Base-by-base conservation (phyloP, 768 basidiomycete species). In the Tephrocybe rancida region DNA sequence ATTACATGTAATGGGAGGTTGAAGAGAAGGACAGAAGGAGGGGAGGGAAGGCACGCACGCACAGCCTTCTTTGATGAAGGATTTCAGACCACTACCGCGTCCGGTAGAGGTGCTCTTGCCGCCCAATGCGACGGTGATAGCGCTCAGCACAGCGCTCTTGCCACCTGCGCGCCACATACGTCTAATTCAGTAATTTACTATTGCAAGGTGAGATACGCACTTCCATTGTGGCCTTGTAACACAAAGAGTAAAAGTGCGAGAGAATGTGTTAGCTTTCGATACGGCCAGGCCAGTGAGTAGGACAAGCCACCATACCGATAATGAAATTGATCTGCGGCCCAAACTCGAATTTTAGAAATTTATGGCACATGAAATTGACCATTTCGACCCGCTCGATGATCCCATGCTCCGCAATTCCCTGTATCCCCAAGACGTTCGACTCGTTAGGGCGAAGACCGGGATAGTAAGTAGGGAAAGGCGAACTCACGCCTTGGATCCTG, bases 251-350 rank as follows among this genome's bases (percentile, higher is more conserved):
- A 5, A 37, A 30, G 5, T n/a, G n/a, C n/a, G n/a, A n/a, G n/a
- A n/a, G n/a, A n/a, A n/a, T n/a, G n/a, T n/a, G n/a, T n/a, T n/a
- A n/a, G n/a, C n/a, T n/a, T n/a, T n/a, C n/a, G n/a, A n/a, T n/a
- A n/a, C n/a, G n/a, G n/a, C n/a, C n/a, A n/a, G n/a, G n/a, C n/a
- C n/a, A n/a, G n/a, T n/a, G n/a, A n/a, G n/a, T n/a, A 19, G 25
- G 42, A n/a, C 32, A 16, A 26, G 32, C 39, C 41, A 10, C 22
- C 43, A 21, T 61, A 87, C 93, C 94, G 32, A 96, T 96, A 60
- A 99, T 91, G 64, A 98, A 98, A 72, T 98, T 99, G 65, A 99
- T 91, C 68, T 95, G 92, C 8, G 90, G 88, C 0, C 94, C 93
- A 58, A 98, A 93, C 2, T 81, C 79, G 70, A 97, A 92, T 1